These are phyloP conservation scores for Mitragyna speciosa DNA, from an alignment of 257 asterid genomes.

Conservation along the genomic window DNA sequence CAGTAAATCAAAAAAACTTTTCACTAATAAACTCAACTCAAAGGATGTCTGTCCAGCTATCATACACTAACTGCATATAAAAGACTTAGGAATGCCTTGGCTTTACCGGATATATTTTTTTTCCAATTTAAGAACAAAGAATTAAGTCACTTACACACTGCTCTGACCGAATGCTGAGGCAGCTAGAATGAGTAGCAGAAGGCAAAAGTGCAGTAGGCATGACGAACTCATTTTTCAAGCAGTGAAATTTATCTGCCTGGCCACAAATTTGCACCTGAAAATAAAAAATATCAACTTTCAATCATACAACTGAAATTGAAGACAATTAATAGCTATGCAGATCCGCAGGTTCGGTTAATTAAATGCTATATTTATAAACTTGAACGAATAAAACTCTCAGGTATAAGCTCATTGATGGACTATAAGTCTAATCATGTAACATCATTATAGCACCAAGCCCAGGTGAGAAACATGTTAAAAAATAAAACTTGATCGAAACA, in stretches of 20 bases:
- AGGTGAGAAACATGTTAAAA: background rate
- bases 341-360: background rate
- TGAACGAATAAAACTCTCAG: background rate
- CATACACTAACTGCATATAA: background rate
- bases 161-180: constrained; percentile 16
- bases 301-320: background rate
- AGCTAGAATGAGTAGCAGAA: constrained; percentile 14
- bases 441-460: background rate
- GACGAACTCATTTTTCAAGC: background rate
- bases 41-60: background rate
- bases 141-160: constrained; percentile 16
- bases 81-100: background rate
- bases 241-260: background rate
- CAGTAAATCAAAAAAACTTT: background rate
- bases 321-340: background rate
- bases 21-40: background rate
- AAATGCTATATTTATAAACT: background rate
- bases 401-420: background rate
- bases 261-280: constrained; percentile 7
- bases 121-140: background rate
- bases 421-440: background rate
- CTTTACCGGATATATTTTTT: too few species aligned
- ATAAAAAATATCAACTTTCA: background rate
- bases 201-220: background rate
- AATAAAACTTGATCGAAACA: background rate